These are phyloP conservation scores for Hibiscus syriacus DNA, from an alignment of 345 rosid genomes.

Conservation along the genomic window DNA sequence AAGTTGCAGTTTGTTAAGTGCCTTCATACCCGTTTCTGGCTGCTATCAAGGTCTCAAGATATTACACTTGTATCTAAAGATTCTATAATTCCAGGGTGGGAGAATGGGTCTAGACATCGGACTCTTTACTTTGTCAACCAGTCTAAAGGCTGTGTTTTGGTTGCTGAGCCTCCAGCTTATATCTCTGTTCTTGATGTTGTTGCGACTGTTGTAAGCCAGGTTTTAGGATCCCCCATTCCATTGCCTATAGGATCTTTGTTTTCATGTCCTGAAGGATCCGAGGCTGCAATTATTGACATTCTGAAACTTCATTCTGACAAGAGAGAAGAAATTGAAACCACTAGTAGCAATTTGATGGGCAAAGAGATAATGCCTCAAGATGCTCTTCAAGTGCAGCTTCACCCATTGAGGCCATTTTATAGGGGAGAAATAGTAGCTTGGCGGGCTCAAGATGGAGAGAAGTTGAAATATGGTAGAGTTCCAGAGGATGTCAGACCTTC, in stretches of 20 bases:
- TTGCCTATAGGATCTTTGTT: slow-evolving; percentile 71
- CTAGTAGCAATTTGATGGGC: slow-evolving; percentile 45
- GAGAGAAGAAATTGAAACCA: slow-evolving; percentile 39
- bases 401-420: slow-evolving; percentile 89
- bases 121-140: slow-evolving; percentile 56
- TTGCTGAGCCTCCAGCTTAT: slow-evolving; percentile 78
- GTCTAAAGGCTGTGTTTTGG: slow-evolving; percentile 48
- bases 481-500: slow-evolving; percentile 90
- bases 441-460: slow-evolving; percentile 67
- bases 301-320: slow-evolving; percentile 55
- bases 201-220: slow-evolving; percentile 70
- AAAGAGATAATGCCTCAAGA: slow-evolving; percentile 72
- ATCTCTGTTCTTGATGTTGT: slow-evolving; percentile 66
- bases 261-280: slow-evolving; percentile 73
- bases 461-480: slow-evolving; percentile 86
- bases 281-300: slow-evolving; percentile 42
- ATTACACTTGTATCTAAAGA: slow-evolving; percentile 50
- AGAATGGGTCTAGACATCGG: slow-evolving; percentile 44
- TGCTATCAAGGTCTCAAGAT: slow-evolving; percentile 54
- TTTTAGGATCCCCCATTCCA: slow-evolving; percentile 62
- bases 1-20: slow-evolving; percentile 67
- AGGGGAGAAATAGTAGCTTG: slow-evolving; percentile 91
- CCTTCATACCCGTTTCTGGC: slow-evolving; percentile 65
- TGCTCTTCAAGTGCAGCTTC: slow-evolving; percentile 81
- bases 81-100: slow-evolving; percentile 61